A percentile compares a stretch with the other conserved stretches of the same genome.
These are phyloP conservation scores for Trichoderma brevicompactum DNA, from an alignment of 2,329 filamentous ascomycete genomes.

Conservation along the genomic window DNA sequence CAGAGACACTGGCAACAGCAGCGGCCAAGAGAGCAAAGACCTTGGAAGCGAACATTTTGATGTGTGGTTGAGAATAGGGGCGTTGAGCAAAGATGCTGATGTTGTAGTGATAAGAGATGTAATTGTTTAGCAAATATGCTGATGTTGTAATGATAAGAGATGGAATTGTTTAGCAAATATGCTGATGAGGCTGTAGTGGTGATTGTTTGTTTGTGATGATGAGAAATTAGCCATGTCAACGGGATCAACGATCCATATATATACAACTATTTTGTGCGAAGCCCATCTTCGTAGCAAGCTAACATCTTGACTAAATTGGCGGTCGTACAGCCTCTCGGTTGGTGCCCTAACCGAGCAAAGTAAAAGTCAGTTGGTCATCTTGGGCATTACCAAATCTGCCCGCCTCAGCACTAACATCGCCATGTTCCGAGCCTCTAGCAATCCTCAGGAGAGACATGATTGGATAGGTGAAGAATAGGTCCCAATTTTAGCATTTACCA, in stretches of 20 bases:
- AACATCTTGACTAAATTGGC: conserved; percentile 1
- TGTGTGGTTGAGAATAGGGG: not conserved
- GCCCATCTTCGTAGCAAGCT: not conserved
- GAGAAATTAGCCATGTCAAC: not conserved
- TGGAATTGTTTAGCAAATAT: not conserved
- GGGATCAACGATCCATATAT: not conserved
- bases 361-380: not conserved
- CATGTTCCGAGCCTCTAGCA: conserved; percentile 9
- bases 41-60: conserved; percentile 27
- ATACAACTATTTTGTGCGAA: not conserved
- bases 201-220: conserved; percentile 1
- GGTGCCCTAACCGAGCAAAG: conserved; percentile 9
- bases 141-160: not conserved
- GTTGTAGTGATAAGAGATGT: not conserved
- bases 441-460: not conserved
- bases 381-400: conserved; percentile 9
- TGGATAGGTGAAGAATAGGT: not conserved
- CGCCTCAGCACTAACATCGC: conserved; percentile 24
- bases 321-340: conserved; percentile 25
- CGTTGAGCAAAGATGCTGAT: not conserved
- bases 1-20: conserved; percentile 18
- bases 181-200: not conserved
- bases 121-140: not conserved
- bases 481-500: not conserved
- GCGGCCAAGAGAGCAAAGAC: conserved; percentile 22